phyloP scores from a whole-genome alignment of 1,139 yeast species.

The Tardiomyces digboiensis region DNA sequence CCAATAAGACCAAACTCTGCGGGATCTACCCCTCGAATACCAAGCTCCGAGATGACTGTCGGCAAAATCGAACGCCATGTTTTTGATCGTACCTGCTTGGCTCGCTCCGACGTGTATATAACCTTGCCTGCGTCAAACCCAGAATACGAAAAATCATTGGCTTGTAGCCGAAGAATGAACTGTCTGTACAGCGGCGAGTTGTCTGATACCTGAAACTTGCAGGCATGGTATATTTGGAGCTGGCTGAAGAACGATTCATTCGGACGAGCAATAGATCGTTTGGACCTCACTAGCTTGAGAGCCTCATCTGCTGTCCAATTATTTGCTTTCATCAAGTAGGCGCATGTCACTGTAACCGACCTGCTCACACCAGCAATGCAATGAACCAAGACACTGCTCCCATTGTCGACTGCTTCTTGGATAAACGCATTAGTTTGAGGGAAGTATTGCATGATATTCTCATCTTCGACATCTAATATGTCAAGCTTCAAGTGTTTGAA shows the following conservation, averaged over 20 bases:
- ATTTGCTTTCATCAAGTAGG: conserved; percentile 72
- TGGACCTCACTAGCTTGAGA: conserved; percentile 59
- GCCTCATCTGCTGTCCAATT: conserved; percentile 52
- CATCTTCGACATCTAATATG: conserved; percentile 53
- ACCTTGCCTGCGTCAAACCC: background rate
- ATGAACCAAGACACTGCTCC: conserved; percentile 28
- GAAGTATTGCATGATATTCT: conserved; percentile 56
- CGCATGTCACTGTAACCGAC: conserved; percentile 61
- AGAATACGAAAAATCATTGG: conserved; percentile 11
- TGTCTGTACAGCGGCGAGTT: conserved; percentile 39
- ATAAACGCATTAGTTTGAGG: conserved; percentile 57
- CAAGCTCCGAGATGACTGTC: background rate
- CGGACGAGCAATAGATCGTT: conserved; percentile 54
- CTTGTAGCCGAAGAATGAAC: conserved; percentile 37
- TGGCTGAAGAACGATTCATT: conserved; percentile 72
- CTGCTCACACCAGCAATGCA: conserved; percentile 82
- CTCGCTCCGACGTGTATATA: background rate
- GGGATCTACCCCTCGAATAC: background rate
- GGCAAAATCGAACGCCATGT: conserved; percentile 1
- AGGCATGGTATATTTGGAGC: conserved; percentile 46
- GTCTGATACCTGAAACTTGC: conserved; percentile 33
- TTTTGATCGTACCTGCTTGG: background rate
- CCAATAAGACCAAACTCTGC: background rate
- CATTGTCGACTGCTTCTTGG: conserved; percentile 42
- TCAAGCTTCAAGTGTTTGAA: conserved; percentile 55